Evolutionary conservation across 2,329 filamentous ascomycete genomes (phyloP).

Genomic region (Pestalotiopsis sp.): DNA sequence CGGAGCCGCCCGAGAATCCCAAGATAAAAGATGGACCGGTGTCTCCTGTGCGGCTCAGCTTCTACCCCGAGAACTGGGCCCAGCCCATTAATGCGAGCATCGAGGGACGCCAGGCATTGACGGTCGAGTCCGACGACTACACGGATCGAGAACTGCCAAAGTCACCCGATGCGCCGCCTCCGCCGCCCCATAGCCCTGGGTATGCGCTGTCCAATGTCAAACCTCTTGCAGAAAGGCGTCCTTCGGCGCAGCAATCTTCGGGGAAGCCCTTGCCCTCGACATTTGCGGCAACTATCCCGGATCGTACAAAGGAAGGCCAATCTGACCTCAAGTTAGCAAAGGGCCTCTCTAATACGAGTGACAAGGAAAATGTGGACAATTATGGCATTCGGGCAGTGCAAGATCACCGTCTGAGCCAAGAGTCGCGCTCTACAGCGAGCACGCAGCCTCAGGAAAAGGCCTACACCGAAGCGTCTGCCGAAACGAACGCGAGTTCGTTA

Average conservation of each 20-base stretch:
- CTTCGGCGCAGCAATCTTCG: constrained; percentile 16
- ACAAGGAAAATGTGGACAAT: constrained; percentile 19
- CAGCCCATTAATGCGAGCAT: constrained; percentile 54
- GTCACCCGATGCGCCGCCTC: constrained; percentile 35
- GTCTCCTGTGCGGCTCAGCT: constrained; percentile 57
- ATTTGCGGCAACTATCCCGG: constrained; percentile 20
- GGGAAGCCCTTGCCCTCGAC: constrained; percentile 19
- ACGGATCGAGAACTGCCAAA: constrained; percentile 32
- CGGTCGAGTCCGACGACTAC: neutral
- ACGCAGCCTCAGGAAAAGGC: constrained; percentile 42
- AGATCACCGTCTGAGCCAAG: constrained; percentile 47
- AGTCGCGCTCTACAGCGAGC: constrained; percentile 52
- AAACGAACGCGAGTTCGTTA: constrained; percentile 57
- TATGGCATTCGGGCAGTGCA: constrained; percentile 18
- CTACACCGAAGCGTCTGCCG: constrained; percentile 53
- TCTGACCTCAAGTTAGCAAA: constrained; percentile 16
- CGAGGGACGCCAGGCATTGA: constrained; percentile 31
- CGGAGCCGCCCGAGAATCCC: constrained; percentile 34
- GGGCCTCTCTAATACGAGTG: constrained; percentile 15
- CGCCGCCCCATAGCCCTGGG: constrained; percentile 36
- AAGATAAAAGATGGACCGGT: constrained; percentile 52
- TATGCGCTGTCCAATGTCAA: constrained; percentile 15
- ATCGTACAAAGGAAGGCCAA: constrained; percentile 22
- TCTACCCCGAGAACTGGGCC: constrained; percentile 53
- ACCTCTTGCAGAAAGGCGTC: constrained; percentile 13